These are phyloP conservation scores for Macrocystidia cucumis DNA, from an alignment of 1,284 basidiomycete species.

Conservation along the genomic window DNA sequence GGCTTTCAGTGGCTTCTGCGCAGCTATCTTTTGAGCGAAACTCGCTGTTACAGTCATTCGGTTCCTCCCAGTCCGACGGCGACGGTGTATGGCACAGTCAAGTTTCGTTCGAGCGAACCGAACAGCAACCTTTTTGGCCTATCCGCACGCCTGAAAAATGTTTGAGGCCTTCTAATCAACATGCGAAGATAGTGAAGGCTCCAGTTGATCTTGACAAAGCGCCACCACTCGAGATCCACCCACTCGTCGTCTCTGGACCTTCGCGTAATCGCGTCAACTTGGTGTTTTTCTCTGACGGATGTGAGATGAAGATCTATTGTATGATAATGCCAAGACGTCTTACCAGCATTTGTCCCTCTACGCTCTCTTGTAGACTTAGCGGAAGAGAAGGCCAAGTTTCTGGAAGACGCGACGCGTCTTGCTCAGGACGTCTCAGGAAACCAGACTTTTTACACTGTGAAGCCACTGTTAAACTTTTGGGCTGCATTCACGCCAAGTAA, in stretches of 20 bases:
- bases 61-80: no score
- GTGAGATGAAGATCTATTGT: constrained; percentile 34
- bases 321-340: background rate
- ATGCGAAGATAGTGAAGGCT: no score
- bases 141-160: no score
- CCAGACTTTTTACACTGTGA: constrained; percentile 72
- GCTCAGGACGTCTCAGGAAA: constrained; percentile 65
- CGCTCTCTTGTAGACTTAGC: constrained; percentile 62
- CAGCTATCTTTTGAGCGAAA: no score
- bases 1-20: no score
- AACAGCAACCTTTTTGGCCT: no score
- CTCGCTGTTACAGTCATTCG: no score
- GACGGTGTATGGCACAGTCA: no score
- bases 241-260: constrained; percentile 56
- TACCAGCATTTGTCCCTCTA: constrained; percentile 3
- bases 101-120: no score
- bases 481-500: constrained; percentile 71
- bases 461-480: constrained; percentile 77
- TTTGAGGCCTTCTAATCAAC: no score
- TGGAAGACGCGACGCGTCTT: constrained; percentile 59
- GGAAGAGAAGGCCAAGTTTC: constrained; percentile 58
- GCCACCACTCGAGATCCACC: constrained; percentile 48
- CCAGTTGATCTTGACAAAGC: constrained; percentile 8
- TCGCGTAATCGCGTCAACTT: constrained; percentile 64
- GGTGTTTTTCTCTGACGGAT: constrained; percentile 80